Conservation (phyloP, 805 yeast genomes). For the Wickerhamiella shivajii region DNA sequence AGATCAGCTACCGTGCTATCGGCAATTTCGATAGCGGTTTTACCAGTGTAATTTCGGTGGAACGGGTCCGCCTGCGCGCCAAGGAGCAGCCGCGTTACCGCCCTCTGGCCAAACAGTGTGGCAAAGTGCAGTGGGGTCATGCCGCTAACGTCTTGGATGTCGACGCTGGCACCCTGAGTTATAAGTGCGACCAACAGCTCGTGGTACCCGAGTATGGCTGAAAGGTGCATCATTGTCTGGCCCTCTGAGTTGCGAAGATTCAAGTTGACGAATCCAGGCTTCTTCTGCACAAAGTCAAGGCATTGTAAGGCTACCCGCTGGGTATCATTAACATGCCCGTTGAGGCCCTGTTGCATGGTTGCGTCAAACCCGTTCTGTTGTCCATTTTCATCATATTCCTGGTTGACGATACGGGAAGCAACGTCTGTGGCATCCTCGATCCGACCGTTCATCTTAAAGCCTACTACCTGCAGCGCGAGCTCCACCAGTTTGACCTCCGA, state of each 20-base stretch:
- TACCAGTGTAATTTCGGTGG: constrained; percentile 18
- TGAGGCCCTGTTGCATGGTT: constrained; percentile 17
- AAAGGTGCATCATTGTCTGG: constrained; percentile 77
- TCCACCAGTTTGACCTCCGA: constrained; percentile 91
- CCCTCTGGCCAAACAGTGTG: constrained; percentile 56
- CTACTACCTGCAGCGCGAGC: constrained; percentile 89
- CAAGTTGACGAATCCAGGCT: constrained; percentile 45
- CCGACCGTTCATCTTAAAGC: constrained; percentile 90
- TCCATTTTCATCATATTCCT: constrained; percentile 22
- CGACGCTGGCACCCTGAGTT: constrained; percentile 41
- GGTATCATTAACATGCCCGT: constrained; percentile 14
- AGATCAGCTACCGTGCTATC: constrained; percentile 18
- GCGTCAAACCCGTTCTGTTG: constrained; percentile 2
- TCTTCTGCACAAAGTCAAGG: constrained; percentile 21
- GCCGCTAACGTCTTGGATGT: constrained; percentile 64
- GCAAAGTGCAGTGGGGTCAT: constrained; percentile 84
- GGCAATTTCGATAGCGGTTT: constrained; percentile 27
- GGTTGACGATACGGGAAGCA: constrained; percentile 67
- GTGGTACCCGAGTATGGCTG: constrained; percentile 59
- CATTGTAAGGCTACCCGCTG: constrained; percentile 19
- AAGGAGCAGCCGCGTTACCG: constrained; percentile 20
- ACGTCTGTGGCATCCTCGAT: constrained; percentile 89
- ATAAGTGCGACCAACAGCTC: constrained; percentile 49
- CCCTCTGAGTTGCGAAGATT: constrained; percentile 71
- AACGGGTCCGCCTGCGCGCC: constrained; percentile 20